Conservation (phyloP, 2,329 filamentous ascomycete species). For the Cyanodermella asteris region DNA sequence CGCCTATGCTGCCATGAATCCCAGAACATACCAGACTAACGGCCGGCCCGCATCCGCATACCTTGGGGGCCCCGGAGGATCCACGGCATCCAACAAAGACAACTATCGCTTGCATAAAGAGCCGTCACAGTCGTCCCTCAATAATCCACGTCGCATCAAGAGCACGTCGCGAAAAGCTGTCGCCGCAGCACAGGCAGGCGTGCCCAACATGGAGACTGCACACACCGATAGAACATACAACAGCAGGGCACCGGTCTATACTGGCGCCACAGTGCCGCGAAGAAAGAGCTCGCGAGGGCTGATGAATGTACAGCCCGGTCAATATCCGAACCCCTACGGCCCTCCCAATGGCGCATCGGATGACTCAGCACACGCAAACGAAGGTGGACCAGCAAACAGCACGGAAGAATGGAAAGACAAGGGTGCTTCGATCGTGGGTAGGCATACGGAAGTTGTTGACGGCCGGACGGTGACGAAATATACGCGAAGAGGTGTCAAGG, state of each 20-base stretch:
- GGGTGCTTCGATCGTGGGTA: conserved; percentile 66
- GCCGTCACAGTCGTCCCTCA: too few species aligned
- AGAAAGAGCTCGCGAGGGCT: conserved; percentile 56
- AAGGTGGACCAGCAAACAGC: conserved; percentile 37
- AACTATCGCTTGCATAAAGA: too few species aligned
- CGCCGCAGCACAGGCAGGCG: conserved; percentile 35
- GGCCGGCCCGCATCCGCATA: too few species aligned
- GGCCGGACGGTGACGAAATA: conserved; percentile 63
- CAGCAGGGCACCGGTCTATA: conserved; percentile 33
- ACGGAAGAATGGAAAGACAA: conserved; percentile 92
- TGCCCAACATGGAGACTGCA: conserved; percentile 45
- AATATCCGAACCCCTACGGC: too few species aligned
- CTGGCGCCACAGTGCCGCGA: conserved; percentile 43
- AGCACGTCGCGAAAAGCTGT: conserved; percentile 40
- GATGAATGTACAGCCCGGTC: conserved; percentile 31
- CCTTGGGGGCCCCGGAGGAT: too few species aligned
- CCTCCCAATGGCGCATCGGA: too few species aligned
- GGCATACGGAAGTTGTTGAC: conserved; percentile 65
- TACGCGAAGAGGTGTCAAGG: conserved; percentile 90
- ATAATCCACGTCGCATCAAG: too few species aligned
- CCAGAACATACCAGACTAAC: too few species aligned
- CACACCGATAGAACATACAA: conserved; percentile 45
- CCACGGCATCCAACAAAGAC: too few species aligned
- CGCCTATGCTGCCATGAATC: too few species aligned
- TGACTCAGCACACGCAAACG: conserved; percentile 30